Evolutionary conservation across 495 filamentous ascomycete genomes (phyloP), one percentile per base, ranked within the genome.

Genomic region (Penicillium fimorum): DNA sequence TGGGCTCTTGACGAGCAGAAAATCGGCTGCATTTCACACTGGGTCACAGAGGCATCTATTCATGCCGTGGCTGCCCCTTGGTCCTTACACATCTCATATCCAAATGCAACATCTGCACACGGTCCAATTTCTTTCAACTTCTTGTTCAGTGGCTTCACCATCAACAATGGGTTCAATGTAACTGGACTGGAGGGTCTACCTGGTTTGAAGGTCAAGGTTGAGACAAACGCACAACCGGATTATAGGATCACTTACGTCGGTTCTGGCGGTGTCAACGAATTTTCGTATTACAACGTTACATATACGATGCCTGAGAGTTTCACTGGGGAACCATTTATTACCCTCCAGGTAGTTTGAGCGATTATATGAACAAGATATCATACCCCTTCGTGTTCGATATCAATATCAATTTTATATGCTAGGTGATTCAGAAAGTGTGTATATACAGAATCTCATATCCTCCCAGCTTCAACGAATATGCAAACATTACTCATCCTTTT

Each of bases 251-350:
- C 58, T 5, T 62, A 63, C 18, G 32, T 60, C 29, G 57, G 60
- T 8, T 50, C 56, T 20, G 51, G 47, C n/a, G 61, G 56, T 11
- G 70, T 61, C 2, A 67, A 67, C 38, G 74, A 72, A 12, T 67
- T 71, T 7, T 66, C 66, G 44, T 77, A 69, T 50, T 74, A 68
- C 61, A 71, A 72, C 37, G 58, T 74, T 18, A 73, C 71, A 10
- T 71, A 68, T 46, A 57, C 64, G 6, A 69, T 74, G 60, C 68
- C 70, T 9, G 49, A 45, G 20, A 50, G 53, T 44, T 67, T 62
- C 22, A 66, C 60, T 0, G 70, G 53, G 6, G 50, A 52, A 11
- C 68, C 71, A 41, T 68, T 58, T 29, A 57, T 74, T 10, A 52
- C 62, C 13, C 56, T 74, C 13, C 51, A 62, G 30, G 56, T 71